A percentile compares a stretch with the other conserved stretches of the same genome.
Conservation (phyloP, 495 filamentous ascomycete species). For the Podospora tetraspora region DNA sequence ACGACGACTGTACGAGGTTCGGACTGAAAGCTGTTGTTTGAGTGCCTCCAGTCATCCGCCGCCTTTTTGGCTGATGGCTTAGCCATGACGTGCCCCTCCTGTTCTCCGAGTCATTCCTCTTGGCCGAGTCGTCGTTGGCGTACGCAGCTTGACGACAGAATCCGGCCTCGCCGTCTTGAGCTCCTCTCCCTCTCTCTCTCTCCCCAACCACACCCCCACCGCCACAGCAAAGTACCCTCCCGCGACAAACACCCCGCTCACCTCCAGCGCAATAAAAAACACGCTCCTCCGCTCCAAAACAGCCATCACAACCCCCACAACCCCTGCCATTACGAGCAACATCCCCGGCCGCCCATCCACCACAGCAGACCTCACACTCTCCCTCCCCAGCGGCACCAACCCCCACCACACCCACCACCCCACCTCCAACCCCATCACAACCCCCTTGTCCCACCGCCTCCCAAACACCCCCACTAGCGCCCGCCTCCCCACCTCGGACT, state of each 20-base stretch:
- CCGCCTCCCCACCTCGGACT: constrained; percentile 9
- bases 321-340: neutral
- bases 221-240: constrained; percentile 8
- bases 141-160: neutral
- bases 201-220: constrained; percentile 13
- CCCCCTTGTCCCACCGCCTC: constrained; percentile 9
- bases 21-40: neutral
- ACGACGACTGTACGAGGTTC: neutral
- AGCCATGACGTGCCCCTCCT: neutral
- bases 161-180: neutral
- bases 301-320: constrained; percentile 12
- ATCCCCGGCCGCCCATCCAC: constrained; percentile 17
- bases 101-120: neutral
- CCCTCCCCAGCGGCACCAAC: neutral
- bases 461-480: constrained; percentile 8
- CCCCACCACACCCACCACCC: neutral
- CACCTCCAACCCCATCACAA: constrained; percentile 1
- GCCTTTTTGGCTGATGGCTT: neutral
- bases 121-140: neutral
- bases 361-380: neutral
- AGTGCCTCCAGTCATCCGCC: neutral
- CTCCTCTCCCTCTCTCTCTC: neutral
- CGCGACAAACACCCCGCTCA: constrained; percentile 26
- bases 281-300: constrained; percentile 23
- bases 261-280: constrained; percentile 29